Conservation (phyloP, 1,284 basidiomycete genomes). For the Kwoniella shivajii region DNA sequence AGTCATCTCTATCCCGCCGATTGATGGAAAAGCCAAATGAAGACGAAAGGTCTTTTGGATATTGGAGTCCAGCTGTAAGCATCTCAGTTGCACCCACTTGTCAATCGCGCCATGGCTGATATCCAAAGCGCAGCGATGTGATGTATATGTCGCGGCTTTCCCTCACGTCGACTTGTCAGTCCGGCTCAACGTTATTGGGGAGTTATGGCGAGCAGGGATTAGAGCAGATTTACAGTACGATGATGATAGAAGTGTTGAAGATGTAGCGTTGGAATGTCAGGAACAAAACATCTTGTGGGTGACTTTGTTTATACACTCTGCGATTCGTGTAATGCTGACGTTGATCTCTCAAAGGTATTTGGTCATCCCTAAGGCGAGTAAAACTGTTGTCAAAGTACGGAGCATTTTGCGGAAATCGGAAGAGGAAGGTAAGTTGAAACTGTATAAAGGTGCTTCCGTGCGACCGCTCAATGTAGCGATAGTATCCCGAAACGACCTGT, state of each 20-base stretch:
- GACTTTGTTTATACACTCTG: too few relatives aligned
- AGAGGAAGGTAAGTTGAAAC: slow-evolving; percentile 43
- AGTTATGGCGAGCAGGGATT: slow-evolving; percentile 60
- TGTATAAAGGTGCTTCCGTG: background rate
- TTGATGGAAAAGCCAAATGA: slow-evolving; percentile 54
- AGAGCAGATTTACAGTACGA: slow-evolving; percentile 61
- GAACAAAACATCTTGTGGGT: slow-evolving; percentile 54
- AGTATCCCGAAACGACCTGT: slow-evolving; percentile 51
- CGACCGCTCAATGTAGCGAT: background rate
- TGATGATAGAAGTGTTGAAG: slow-evolving; percentile 47
- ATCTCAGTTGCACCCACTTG: background rate
- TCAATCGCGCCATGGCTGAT: background rate
- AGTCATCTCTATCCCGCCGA: slow-evolving; percentile 51
- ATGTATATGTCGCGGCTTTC: slow-evolving; percentile 60
- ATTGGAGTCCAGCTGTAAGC: slow-evolving; percentile 46
- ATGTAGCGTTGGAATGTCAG: slow-evolving; percentile 50
- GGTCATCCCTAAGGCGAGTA: slow-evolving; percentile 47
- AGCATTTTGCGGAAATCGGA: slow-evolving; percentile 42
- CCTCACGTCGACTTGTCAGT: slow-evolving; percentile 55
- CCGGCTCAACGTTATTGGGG: slow-evolving; percentile 57
- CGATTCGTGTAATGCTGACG: background rate
- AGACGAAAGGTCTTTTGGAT: slow-evolving; percentile 56
- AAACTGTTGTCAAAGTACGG: slow-evolving; percentile 48
- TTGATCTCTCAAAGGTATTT: slow-evolving; percentile 40
- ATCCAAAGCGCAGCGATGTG: slow-evolving; percentile 56